Percentiles rank a stretch among this genome's conserved stretches.
These are phyloP conservation scores for Dryadomyces quercivorus DNA, from an alignment of 2,329 filamentous ascomycete genomes.

Conservation along the genomic window DNA sequence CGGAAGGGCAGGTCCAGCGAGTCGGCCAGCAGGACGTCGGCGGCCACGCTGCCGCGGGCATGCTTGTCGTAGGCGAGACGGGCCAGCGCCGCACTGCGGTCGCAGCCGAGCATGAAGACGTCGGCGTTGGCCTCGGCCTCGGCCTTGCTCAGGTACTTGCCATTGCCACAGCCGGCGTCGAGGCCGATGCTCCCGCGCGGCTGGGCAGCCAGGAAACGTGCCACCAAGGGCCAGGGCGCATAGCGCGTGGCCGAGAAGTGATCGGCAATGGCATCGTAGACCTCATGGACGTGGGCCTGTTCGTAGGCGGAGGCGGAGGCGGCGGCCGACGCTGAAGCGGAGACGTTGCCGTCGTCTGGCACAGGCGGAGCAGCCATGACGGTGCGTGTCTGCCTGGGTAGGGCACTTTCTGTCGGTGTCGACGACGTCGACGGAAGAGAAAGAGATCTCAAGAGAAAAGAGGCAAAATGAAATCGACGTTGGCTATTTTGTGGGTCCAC, in stretches of 20 bases:
- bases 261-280: conserved; percentile 78
- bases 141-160: background rate
- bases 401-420: no score
- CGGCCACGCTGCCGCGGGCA: conserved; percentile 20
- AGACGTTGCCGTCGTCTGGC: background rate
- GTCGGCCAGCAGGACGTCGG: conserved; percentile 68
- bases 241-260: conserved; percentile 73
- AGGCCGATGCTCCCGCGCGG: conserved; percentile 65
- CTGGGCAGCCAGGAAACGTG: conserved; percentile 58
- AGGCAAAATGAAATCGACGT: background rate
- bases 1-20: conserved; percentile 74
- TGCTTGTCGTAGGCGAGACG: conserved; percentile 30
- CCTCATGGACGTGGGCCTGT: conserved; percentile 72
- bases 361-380: background rate
- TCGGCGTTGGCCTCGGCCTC: conserved; percentile 25
- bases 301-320: conserved; percentile 49
- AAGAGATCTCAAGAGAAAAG: background rate
- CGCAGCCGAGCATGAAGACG: conserved; percentile 75
- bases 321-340: background rate
- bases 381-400: no score
- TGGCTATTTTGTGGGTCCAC: background rate
- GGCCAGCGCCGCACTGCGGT: conserved; percentile 55
- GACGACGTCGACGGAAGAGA: background rate
- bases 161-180: conserved; percentile 65
- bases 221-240: conserved; percentile 87